Base-by-base conservation (phyloP, 305 asterid genomes). In the Plantago coronopus region DNA sequence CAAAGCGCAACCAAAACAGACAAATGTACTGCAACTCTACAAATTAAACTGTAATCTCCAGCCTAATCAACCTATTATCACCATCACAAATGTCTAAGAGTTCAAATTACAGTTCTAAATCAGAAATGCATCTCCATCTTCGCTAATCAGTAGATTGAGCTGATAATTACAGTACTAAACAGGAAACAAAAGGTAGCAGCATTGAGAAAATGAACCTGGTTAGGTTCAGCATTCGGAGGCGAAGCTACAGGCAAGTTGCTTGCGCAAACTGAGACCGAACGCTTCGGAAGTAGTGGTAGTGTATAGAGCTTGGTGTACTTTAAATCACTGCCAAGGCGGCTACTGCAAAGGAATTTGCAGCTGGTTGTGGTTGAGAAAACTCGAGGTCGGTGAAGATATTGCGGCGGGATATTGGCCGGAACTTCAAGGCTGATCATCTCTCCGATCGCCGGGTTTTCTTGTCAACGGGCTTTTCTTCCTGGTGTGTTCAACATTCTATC, bases 351-450 rank as follows among this genome's bases (percentile, higher is more conserved):
- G 57, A 38, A 37, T 54, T 61, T 63, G 11, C 66, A 14, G 27
- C 23, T 48, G 18, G n/a, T 66, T 3, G 49, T n/a, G 44, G 50
- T 34, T 45, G 75, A 45, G 16, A 61, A 62, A 45, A 46, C 61
- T 56, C 25, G 75, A 65, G 72, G 25, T 43, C 16, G n/a, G 61
- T 55, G 66, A 56, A 69, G 16, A 11, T 31, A 51, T 0, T 23
- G 60, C 5, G 61, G 38, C 25, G 72, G 59, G 25, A 71, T 40
- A 54, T 48, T 59, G 3, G 44, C 55, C 15, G 61, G 60, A 46
- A 61, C 29, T 47, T 71, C 68, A 48, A 73, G 54, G 57, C 72
- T 65, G 45, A 77, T 73, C 79, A 73, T 77, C 47, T 51, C 54
- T 48, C n/a, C 17, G 10, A 53, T 65, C 57, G 3, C 54, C 1